phyloP scores from a whole-genome alignment of 2,329 filamentous ascomycete genomes.

The Fonsecaea pugnacius region DNA sequence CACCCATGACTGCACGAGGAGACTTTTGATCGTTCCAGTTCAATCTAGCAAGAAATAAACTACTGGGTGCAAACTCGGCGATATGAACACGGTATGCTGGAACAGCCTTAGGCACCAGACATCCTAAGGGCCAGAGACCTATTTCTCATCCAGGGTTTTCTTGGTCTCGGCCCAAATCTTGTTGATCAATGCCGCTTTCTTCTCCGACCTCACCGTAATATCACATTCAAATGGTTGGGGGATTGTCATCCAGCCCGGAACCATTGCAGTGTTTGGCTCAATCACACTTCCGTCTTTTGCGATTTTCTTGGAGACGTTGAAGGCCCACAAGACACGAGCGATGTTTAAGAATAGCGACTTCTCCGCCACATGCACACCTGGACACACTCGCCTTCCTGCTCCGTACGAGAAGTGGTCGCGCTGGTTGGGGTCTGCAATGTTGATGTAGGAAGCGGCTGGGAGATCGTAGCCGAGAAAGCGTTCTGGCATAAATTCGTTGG shows the following conservation, averaged over 20 bases:
- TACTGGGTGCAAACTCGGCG: not conserved
- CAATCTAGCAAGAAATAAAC: too few species aligned
- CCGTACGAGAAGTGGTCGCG: constrained; percentile 42
- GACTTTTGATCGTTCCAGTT: too few species aligned
- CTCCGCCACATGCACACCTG: constrained; percentile 43
- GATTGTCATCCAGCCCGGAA: constrained; percentile 33
- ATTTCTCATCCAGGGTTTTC: constrained; percentile 15
- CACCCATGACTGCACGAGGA: too few species aligned
- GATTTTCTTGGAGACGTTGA: constrained; percentile 38
- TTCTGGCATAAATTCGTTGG: constrained; percentile 31
- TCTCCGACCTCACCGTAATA: constrained; percentile 24
- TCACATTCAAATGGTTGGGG: constrained; percentile 29
- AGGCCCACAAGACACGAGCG: constrained; percentile 43
- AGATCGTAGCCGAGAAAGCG: constrained; percentile 30
- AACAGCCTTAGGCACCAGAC: not conserved
- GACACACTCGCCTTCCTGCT: constrained; percentile 41
- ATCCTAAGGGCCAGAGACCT: not conserved
- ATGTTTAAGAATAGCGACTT: constrained; percentile 40
- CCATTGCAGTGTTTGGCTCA: constrained; percentile 29
- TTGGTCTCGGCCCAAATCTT: constrained; percentile 26
- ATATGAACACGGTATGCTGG: not conserved
- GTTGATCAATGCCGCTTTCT: constrained; percentile 26
- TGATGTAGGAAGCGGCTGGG: constrained; percentile 45
- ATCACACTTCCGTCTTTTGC: constrained; percentile 23
- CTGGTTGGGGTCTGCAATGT: constrained; percentile 39